Evolutionary conservation across 306 rosid genomes (phyloP), one percentile per base, ranked within the genome.

Genomic region (Vigna unguiculata): DNA sequence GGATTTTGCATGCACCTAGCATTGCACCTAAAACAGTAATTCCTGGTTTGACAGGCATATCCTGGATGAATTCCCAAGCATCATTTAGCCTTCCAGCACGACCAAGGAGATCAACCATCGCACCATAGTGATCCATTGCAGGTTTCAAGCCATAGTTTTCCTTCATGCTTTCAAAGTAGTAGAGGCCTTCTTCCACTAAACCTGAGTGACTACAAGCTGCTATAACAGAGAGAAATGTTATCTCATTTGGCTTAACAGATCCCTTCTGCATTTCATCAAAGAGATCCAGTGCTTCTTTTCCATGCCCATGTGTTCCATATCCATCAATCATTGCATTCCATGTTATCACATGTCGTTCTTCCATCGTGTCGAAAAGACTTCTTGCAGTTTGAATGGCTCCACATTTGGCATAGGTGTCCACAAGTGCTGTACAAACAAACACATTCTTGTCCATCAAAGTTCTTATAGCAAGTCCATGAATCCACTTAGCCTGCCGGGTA

Each of bases 251-350:
- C 80, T 78, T 91, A 43, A 87, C 9, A 20, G 62, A 7, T 54
- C 89, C 91, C 72, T 65, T 84, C 72, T 21, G 82, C 98, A 94
- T 94, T 67, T 87, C 76, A 12, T 58, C 45, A 43, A 94, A 94
- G 80, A 94, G 88, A 71, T 89, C 86, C 4, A 87, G 24, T 41
- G 94, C 94, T 54, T 73, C 82, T 71, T 48, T 86, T 67, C 97
- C 98, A 12, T 82, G 90, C 24, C 98, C 98, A 13, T 93, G 92
- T 43, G 98, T 90, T 28, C 98, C 98, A 63, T 90, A 93, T 57
- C 93, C 97, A 74, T 93, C 97, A 16, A 93, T 91, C 97, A 93
- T 93, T 12, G 94, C 84, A 75, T 93, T 93, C 98, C 97, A 91
- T 38, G 96, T 91, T 72, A 85, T 91, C 78, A 90, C 96, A 65